These are phyloP conservation scores for Xerocomus brunneocitrinus DNA, from an alignment of 768 basidiomycete genomes.

Conservation along the genomic window DNA sequence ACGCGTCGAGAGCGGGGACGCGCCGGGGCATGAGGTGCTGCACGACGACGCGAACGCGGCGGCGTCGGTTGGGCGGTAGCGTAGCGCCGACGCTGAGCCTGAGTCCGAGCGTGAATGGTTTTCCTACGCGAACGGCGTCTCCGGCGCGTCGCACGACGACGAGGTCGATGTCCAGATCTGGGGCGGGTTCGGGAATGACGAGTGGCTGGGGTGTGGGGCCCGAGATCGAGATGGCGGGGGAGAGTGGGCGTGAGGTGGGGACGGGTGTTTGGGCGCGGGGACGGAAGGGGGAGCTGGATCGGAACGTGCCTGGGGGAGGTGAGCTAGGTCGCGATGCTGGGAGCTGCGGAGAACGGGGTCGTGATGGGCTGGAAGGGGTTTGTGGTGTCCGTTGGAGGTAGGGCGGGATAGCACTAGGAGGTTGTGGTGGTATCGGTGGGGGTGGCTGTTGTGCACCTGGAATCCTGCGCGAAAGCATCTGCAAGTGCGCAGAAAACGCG, in stretches of 20 bases:
- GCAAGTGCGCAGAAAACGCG: neutral
- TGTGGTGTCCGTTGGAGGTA: constrained; percentile 61
- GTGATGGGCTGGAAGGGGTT: constrained; percentile 36
- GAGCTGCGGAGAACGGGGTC: constrained; percentile 57
- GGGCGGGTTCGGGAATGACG: constrained; percentile 15
- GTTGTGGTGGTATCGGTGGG: constrained; percentile 32
- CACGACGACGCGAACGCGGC: constrained; percentile 52
- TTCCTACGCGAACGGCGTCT: constrained; percentile 43
- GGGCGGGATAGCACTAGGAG: constrained; percentile 69
- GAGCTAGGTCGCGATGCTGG: constrained; percentile 51
- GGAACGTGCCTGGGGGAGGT: constrained; percentile 45
- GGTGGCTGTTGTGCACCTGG: constrained; percentile 43
- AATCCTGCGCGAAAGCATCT: constrained; percentile 79
- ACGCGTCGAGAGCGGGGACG: constrained; percentile 6
- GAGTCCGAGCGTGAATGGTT: constrained; percentile 56
- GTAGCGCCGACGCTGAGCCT: constrained; percentile 48
- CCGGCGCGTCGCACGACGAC: constrained; percentile 48
- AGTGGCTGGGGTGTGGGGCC: constrained; percentile 18
- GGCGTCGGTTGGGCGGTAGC: constrained; percentile 32
- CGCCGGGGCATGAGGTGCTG: constrained; percentile 58
- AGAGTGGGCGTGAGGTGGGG: constrained; percentile 27
- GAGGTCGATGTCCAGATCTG: constrained; percentile 55
- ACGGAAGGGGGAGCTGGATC: constrained; percentile 42
- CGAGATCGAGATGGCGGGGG: constrained; percentile 28
- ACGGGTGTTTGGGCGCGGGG: constrained; percentile 24